A percentile compares a stretch with the other conserved stretches of the same genome.
phyloP scores from a whole-genome alignment of 1,284 basidiomycete genomes.

The Irpex sp. region DNA sequence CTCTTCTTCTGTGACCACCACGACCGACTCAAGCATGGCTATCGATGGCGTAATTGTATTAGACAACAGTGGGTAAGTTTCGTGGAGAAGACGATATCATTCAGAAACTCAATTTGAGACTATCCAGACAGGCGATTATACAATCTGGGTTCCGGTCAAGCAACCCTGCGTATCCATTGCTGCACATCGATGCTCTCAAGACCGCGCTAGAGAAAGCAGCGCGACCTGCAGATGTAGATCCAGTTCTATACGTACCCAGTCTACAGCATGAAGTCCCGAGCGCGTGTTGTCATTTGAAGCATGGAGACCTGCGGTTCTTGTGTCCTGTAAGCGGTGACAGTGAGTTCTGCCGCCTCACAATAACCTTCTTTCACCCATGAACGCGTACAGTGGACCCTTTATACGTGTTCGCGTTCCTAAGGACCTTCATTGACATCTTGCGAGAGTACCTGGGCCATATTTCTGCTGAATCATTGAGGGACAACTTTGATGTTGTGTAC shows the following conservation, averaged over 20 bases:
- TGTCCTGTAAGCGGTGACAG: slow-evolving; percentile 80
- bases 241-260: slow-evolving; percentile 60
- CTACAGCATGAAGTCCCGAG: slow-evolving; percentile 45
- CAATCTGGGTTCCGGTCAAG: slow-evolving; percentile 86
- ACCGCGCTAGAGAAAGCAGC: slow-evolving; percentile 56
- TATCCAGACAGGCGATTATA: slow-evolving; percentile 75
- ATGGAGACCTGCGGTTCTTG: slow-evolving; percentile 72
- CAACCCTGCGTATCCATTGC: slow-evolving; percentile 71
- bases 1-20: not conserved
- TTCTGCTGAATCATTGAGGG: slow-evolving; percentile 71
- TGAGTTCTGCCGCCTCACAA: slow-evolving; percentile 32
- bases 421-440: slow-evolving; percentile 79
- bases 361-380: slow-evolving; percentile 7
- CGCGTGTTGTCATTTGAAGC: slow-evolving; percentile 77
- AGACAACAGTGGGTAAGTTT: slow-evolving; percentile 68
- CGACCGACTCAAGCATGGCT: slow-evolving; percentile 40
- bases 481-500: slow-evolving; percentile 95
- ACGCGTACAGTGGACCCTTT: slow-evolving; percentile 72
- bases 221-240: slow-evolving; percentile 55
- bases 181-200: slow-evolving; percentile 85
- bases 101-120: slow-evolving; percentile 5
- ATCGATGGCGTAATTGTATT: slow-evolving; percentile 91
- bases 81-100: slow-evolving; percentile 6
- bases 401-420: slow-evolving; percentile 84
- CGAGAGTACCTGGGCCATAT: slow-evolving; percentile 82